Base-by-base conservation (phyloP, 164 flowering plant genomes). In the Litsea cubeba region DNA sequence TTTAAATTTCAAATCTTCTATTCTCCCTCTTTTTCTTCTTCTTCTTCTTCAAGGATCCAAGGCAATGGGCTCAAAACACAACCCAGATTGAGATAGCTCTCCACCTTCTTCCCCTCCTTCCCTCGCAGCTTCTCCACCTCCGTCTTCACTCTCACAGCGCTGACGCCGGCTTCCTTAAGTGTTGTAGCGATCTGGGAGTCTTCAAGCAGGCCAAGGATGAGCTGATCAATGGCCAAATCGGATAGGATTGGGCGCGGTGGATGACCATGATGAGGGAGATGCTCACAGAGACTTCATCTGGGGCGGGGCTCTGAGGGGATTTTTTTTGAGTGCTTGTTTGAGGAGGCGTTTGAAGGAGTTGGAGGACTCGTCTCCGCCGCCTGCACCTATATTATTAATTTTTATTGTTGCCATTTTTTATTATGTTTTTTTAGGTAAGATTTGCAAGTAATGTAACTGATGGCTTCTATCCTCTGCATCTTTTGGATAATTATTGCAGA, bases 101-200 rank as follows among this genome's bases (percentile, higher is more conserved):
- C 91, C 24, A 92, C 97, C 79, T 91, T 92, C 79, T 71, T 86
- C 70, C 97, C 95, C 66, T 89, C 92, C 77, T 91, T 88, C 5
- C 97, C 97, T 10, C 94, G 74, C 64, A 94, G 84, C 77, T 90
- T 94, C 79, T 92, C 92, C 7, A 92, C 88, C 83, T 91, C 97
- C 0, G 91, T 50, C 72, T 83, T 91, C 73, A 94, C 89, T 62
- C 79, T 84, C 0, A 90, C 76, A 0, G 77, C 3, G 50, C 85
- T 76, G 17, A 94, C 81, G 3, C 94, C 95, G n/a, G 90, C 92
- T 76, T 91, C 97, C 66, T 90, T 94, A 23, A 94, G 73, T 54
- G 83, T 74, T 15, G 90, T 95, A 7, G 77, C 81, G 50, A 94
- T 85, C 65, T 94, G 94, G 35, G 98, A 87, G 84, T 94, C 96